Percentiles rank a stretch among this genome's conserved stretches.
Evolutionary conservation across 768 basidiomycete genomes (phyloP).

Genomic region (Kwoniella europaea): DNA sequence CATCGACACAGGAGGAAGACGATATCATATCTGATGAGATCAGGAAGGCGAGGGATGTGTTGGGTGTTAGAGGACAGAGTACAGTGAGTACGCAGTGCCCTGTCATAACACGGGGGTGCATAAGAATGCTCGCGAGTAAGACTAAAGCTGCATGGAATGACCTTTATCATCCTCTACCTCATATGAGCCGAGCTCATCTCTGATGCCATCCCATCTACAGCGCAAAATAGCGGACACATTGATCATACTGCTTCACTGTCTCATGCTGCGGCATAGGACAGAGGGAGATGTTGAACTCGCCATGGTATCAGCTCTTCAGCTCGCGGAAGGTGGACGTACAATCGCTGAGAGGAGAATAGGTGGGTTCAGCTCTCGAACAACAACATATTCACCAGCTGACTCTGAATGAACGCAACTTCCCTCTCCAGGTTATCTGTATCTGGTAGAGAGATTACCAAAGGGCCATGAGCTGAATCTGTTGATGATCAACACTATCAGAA

Average conservation of each 20-base stretch:
- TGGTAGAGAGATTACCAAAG: conserved; percentile 38
- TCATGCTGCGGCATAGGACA: conserved; percentile 22
- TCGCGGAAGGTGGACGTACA: conserved; percentile 38
- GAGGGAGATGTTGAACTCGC: conserved; percentile 31
- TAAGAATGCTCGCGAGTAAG: no score
- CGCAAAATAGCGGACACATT: conserved; percentile 38
- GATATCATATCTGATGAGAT: conserved; percentile 32
- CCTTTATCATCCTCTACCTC: neutral
- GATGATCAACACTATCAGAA: conserved; percentile 53
- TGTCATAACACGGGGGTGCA: no score
- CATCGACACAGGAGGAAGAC: conserved; percentile 39
- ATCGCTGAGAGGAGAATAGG: conserved; percentile 43
- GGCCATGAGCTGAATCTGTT: conserved; percentile 45
- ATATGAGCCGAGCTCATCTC: neutral
- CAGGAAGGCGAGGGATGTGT: conserved; percentile 16
- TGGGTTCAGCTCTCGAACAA: conserved; percentile 17
- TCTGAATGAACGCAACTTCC: no score
- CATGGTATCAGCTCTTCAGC: conserved; percentile 36
- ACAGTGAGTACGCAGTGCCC: conserved; percentile 35
- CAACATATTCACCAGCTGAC: neutral
- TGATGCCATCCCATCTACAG: conserved; percentile 16
- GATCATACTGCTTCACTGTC: conserved; percentile 42
- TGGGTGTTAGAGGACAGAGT: conserved; percentile 19
- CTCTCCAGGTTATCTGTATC: conserved; percentile 45
- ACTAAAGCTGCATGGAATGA: neutral